Conservation (phyloP, 2,329 filamentous ascomycete species). For the Paraphoma sp. region DNA sequence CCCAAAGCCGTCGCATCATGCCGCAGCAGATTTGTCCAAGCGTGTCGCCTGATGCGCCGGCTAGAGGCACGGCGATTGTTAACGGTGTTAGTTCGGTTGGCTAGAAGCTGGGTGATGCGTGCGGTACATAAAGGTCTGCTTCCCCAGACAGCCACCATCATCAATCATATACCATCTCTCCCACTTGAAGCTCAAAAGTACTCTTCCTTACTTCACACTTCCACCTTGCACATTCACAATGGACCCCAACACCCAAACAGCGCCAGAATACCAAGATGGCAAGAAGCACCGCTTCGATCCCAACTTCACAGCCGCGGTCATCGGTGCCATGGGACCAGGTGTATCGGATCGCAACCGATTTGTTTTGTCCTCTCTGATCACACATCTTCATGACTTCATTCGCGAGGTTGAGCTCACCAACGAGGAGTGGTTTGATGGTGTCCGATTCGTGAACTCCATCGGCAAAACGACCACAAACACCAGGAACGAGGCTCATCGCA, state of each 20-base stretch:
- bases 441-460: constrained; percentile 76
- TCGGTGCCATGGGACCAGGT: constrained; percentile 75
- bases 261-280: constrained; percentile 26
- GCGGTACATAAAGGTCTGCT: constrained; percentile 25
- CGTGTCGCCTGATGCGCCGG: constrained; percentile 28
- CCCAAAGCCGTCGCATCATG: constrained; percentile 25
- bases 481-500: constrained; percentile 75
- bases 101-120: constrained; percentile 1
- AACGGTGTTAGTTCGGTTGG: constrained; percentile 28
- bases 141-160: constrained; percentile 8
- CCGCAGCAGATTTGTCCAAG: constrained; percentile 18
- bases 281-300: constrained; percentile 68
- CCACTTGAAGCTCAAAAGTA: background rate
- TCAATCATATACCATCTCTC: background rate
- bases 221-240: constrained; percentile 4
- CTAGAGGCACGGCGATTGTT: constrained; percentile 30
- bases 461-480: constrained; percentile 72
- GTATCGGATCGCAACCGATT: constrained; percentile 68
- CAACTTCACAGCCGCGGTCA: constrained; percentile 75
- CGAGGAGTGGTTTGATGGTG: constrained; percentile 78
- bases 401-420: constrained; percentile 78
- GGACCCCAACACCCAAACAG: constrained; percentile 26
- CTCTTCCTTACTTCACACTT: background rate
- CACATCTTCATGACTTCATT: constrained; percentile 78
- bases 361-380: constrained; percentile 69